phyloP scores from a whole-genome alignment of 1,139 yeast species.

The Debaryomyces udenii region DNA sequence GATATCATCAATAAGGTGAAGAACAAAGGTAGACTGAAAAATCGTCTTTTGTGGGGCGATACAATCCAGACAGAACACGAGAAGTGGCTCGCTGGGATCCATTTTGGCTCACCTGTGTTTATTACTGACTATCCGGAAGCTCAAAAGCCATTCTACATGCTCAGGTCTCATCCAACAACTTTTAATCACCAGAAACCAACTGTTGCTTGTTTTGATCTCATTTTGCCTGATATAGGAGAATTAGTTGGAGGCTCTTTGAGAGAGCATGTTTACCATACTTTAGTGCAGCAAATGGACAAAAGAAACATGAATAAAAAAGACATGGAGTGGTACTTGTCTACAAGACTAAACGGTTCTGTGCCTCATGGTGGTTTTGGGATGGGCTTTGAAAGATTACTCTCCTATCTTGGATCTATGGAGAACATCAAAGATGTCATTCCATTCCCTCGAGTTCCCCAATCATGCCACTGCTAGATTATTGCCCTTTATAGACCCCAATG shows the following conservation, averaged over 20 bases:
- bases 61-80: slow-evolving; percentile 85
- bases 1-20: slow-evolving; percentile 43
- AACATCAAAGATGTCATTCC: slow-evolving; percentile 86
- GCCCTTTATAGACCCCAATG: neutral
- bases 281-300: slow-evolving; percentile 52
- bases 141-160: slow-evolving; percentile 93
- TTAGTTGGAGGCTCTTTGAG: slow-evolving; percentile 94
- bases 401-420: slow-evolving; percentile 71
- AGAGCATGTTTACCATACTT: slow-evolving; percentile 60
- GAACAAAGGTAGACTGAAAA: slow-evolving; percentile 30
- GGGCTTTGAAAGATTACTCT: slow-evolving; percentile 86
- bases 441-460: slow-evolving; percentile 59
- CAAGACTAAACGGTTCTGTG: slow-evolving; percentile 75
- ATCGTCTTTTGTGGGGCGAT: slow-evolving; percentile 61
- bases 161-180: slow-evolving; percentile 33
- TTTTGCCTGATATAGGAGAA: slow-evolving; percentile 93
- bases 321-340: slow-evolving; percentile 77
- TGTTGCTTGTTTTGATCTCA: slow-evolving; percentile 86
- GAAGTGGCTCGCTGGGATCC: slow-evolving; percentile 77
- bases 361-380: slow-evolving; percentile 98
- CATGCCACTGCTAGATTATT: slow-evolving; percentile 36
- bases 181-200: slow-evolving; percentile 49
- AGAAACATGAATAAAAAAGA: slow-evolving; percentile 60
- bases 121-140: slow-evolving; percentile 83
- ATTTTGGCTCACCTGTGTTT: slow-evolving; percentile 77